Base-by-base conservation (phyloP, 2,329 filamentous ascomycete genomes). In the Trichoderma sp. region DNA sequence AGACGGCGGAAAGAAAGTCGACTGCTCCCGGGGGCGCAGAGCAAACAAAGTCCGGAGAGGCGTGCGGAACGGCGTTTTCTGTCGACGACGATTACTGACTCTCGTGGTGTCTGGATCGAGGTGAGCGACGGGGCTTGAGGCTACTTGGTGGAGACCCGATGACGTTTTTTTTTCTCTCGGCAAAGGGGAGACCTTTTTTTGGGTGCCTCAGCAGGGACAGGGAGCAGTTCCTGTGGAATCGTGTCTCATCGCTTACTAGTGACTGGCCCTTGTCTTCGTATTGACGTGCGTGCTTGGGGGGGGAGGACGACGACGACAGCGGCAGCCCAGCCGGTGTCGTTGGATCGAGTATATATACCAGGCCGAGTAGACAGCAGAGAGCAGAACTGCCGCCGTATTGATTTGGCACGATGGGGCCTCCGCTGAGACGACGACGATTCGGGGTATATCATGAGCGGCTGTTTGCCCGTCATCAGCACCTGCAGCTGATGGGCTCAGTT, bases 81-180 rank as follows among this genome's bases (percentile, higher is more conserved):
- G 34, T 69, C 57, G 53, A 39, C 55, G 34, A 63, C 34, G 50
- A 65, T 64, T 58, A 65, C 43, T 58, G 62, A 43, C 47, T 50
- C 50, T 36, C 28, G 47, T 65, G 36, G 59, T 63, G 17, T 63
- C 47, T 58, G 34, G 58, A 58, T 71, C 61, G 50, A 65, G 50
- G 61, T 71, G 59, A 63, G 28, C 61, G 28, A 63, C 68, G 61
- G 61, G 50, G 39, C 50, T 65, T 65, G 68, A 58, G 68, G 68
- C 68, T 65, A n/a, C 57, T 59, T 20, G 71, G 73, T 73, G 73
- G 73, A 36, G 71, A 66, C 68, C 34, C 70, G 73, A 73, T 74
- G 73, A 74, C 73, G 73, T 74, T 74, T 70, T 74, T 74, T 74
- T 73, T 70, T 70, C 26, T 57, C 62, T 61, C 59, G 50, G 68